Evolutionary conservation across 164 flowering plant genomes (phyloP), one percentile per base, ranked within the genome.

Genomic region (Hamamelis virginiana): DNA sequence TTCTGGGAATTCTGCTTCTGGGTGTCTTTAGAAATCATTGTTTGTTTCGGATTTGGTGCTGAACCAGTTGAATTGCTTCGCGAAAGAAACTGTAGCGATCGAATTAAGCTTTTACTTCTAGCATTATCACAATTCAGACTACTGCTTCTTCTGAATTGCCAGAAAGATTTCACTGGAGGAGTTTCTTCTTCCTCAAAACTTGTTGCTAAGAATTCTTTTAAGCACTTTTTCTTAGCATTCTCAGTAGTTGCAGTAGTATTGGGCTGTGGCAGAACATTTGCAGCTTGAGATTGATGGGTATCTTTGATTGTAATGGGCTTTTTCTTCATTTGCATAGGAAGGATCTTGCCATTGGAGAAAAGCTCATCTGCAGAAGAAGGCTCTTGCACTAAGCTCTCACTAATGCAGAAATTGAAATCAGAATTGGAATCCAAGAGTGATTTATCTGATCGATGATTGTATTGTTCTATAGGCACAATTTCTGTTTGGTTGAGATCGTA

Each of bases 41-140:
- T 27, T 56, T 76, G 78, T 66, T 83, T 87, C 8, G 80, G 73
- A 72, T 73, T 81, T 23, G 87, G 81, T 15, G 80, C 81, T 3
- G 96, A 90, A 50, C 96, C 96, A 9, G 95, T 91, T n/a, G 98
- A 93, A 67, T 87, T 83, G 72, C 98, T 91, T 46, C 97, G 72
- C 0, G 87, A 81, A 8, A 92, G 71, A 14, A 84, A 74, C 1
- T 81, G 82, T n/a, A 88, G 46, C 1, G 94, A 82, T 9, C 83
- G 75, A 43, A 89, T 78, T 59, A 84, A 72, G 41, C 89, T 71
- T 38, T 51, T 66, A 43, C 67, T 77, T 21, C 70, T 28, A 1
- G 68, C 67, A 22, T 56, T 76, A 0, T 85, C 92, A 16, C 75
- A 82, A 43, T 88, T 88, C 16, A 87, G 77, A 58, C 96, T 91